These are phyloP conservation scores for Anthostomella pinea DNA, from an alignment of 2,329 filamentous ascomycete species.

Conservation along the genomic window DNA sequence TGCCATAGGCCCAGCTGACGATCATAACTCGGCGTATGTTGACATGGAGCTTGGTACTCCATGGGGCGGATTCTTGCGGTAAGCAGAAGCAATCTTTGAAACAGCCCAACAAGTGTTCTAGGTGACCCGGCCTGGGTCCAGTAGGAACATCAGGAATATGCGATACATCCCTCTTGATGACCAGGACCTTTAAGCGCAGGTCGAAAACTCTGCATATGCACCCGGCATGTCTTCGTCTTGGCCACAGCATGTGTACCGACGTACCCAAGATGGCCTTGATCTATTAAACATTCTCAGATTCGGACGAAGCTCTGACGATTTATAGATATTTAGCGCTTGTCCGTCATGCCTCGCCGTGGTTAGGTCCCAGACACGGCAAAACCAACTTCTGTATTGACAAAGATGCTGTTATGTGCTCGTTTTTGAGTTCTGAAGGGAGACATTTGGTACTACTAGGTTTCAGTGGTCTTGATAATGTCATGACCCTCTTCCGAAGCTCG, in stretches of 20 bases:
- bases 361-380: conserved; percentile 82
- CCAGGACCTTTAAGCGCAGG: no score
- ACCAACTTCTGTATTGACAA: conserved; percentile 66
- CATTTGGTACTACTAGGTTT: conserved; percentile 77
- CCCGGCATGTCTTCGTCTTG: no score
- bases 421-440: conserved; percentile 67
- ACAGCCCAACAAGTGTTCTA: no score
- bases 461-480: conserved; percentile 68
- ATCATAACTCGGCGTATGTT: conserved; percentile 55
- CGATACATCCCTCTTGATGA: no score
- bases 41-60: conserved; percentile 61
- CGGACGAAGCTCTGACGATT: conserved; percentile 14
- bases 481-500: conserved; percentile 66
- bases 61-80: conserved; percentile 54
- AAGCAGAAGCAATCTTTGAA: no score
- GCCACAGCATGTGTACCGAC: no score
- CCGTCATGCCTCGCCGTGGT: conserved; percentile 77
- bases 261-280: no score
- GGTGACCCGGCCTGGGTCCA: no score
- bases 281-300: background rate
- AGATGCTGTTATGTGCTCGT: conserved; percentile 75
- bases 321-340: conserved; percentile 77
- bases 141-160: no score
- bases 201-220: no score
- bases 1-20: conserved; percentile 53